These are phyloP conservation scores for Chlorella sp. DNA, from an alignment of 139 green algal genomes.

Conservation along the genomic window DNA sequence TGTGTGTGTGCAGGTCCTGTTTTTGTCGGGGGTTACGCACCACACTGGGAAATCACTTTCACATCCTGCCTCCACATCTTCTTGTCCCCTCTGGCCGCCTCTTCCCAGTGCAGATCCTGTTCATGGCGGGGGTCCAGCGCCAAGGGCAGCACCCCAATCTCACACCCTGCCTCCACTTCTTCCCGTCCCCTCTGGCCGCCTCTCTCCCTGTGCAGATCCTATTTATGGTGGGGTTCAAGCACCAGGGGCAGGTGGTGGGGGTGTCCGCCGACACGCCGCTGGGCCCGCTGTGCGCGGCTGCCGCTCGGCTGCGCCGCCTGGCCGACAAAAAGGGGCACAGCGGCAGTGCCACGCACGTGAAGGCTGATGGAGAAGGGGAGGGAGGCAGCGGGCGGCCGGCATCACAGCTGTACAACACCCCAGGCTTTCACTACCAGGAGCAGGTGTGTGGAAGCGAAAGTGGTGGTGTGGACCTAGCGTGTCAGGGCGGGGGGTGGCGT, in stretches of 20 bases:
- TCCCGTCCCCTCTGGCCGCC: neutral
- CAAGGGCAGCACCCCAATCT: neutral
- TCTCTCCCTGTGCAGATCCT: slow-evolving; percentile 1
- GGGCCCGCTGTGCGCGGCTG: neutral
- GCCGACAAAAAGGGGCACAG: slow-evolving; percentile 41
- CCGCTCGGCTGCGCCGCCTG: slow-evolving; percentile 9
- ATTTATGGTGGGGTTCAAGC: slow-evolving; percentile 29
- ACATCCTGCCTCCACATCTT: too few relatives aligned
- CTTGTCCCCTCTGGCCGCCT: too few relatives aligned
- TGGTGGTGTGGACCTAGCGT: neutral
- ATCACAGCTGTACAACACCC: slow-evolving; percentile 24
- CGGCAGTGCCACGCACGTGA: neutral
- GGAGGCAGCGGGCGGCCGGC: neutral
- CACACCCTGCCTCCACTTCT: neutral
- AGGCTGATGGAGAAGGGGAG: slow-evolving; percentile 27
- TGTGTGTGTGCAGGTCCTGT: too few relatives aligned
- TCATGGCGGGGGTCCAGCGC: neutral
- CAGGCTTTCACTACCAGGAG: slow-evolving; percentile 49
- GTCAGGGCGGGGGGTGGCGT: neutral
- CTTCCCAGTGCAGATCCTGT: neutral
- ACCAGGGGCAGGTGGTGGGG: slow-evolving; percentile 3
- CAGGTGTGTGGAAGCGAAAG: neutral
- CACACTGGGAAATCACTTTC: too few relatives aligned
- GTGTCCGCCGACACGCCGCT: slow-evolving; percentile 23
- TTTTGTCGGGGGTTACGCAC: too few relatives aligned